phyloP scores from a whole-genome alignment of 768 basidiomycete species.

The Suillus decipiens region DNA sequence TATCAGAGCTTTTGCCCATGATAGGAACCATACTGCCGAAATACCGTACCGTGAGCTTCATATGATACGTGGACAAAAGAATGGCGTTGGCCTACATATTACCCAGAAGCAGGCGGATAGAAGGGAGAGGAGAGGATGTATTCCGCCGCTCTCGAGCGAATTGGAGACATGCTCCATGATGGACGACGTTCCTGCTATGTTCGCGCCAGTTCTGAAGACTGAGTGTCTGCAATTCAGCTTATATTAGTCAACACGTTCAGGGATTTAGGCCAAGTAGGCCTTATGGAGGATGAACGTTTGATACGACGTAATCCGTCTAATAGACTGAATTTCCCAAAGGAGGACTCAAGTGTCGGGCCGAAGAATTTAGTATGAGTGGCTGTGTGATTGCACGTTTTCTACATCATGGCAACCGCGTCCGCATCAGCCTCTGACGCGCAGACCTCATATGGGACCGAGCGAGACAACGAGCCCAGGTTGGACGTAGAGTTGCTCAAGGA shows the following conservation, averaged over 20 bases:
- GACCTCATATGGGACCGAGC: constrained; percentile 32
- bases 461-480: constrained; percentile 41
- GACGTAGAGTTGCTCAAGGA: constrained; percentile 75
- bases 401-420: constrained; percentile 28
- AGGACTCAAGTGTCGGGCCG: not conserved
- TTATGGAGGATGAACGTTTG: constrained; percentile 7
- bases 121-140: constrained; percentile 75
- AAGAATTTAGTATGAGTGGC: constrained; percentile 23
- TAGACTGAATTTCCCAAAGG: constrained; percentile 12
- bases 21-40: constrained; percentile 73
- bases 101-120: constrained; percentile 86
- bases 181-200: not conserved
- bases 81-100: constrained; percentile 54
- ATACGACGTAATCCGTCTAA: constrained; percentile 2
- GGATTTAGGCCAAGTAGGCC: not conserved
- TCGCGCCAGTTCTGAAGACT: too few species aligned
- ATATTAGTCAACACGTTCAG: not conserved
- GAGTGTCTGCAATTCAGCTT: not conserved
- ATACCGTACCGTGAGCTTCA: constrained; percentile 10
- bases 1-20: constrained; percentile 73
- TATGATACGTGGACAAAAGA: constrained; percentile 9
- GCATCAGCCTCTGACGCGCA: constrained; percentile 38
- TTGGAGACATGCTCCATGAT: constrained; percentile 28
- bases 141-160: constrained; percentile 34
- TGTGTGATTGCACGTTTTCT: constrained; percentile 22